Evolutionary conservation across 2,329 filamentous ascomycete species (phyloP), one percentile per base, ranked within the genome.

Genomic region (Dothideomycetes sp.): DNA sequence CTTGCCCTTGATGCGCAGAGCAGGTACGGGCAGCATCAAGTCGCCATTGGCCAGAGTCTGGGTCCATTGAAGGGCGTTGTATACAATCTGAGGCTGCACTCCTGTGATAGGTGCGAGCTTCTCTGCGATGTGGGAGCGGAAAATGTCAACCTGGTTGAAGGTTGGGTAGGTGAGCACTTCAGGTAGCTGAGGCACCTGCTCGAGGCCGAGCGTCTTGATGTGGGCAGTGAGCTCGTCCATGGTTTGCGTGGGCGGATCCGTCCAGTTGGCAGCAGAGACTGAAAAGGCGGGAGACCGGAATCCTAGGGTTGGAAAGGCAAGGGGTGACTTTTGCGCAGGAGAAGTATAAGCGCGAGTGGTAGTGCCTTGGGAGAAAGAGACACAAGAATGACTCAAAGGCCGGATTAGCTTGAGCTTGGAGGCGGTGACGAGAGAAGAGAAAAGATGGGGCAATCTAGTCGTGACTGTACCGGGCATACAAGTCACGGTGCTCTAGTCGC

Each of bases 21-120:
- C 82, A 12, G 86, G 83, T 7, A 85, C 77, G 7, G 85, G 79
- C 34, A 94, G 63, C 38, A 84, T 74, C 50, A 93, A 64, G 61
- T 94, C 86, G 35, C 86, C 86, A 66, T 88, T 86, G 48, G 91
- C 85, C 16, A 87, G 69, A 29, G 79, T 76, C 46, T 76, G 69
- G 4, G 85, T 89, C 83, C 84, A 89, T 64, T 82, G 75, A 31
- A 94, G 66, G 29, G 77, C 77, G 18, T 77, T 75, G 63, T 84
- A 87, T 56, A 93, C 79, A 51, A 86, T 76, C 39, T 71, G 66
- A 24, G 70, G 59, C 42, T 84, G 80, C 19, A 85, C 80, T 16
- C 80, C 81, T 2, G 81, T 84, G 44, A 86, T 72, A 15, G 75
- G 66, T 24, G 75, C 66, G 31, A 93, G 65, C 36, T 84, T 66